phyloP scores from a whole-genome alignment of 495 filamentous ascomycete species.

The Xylaria longipes region DNA sequence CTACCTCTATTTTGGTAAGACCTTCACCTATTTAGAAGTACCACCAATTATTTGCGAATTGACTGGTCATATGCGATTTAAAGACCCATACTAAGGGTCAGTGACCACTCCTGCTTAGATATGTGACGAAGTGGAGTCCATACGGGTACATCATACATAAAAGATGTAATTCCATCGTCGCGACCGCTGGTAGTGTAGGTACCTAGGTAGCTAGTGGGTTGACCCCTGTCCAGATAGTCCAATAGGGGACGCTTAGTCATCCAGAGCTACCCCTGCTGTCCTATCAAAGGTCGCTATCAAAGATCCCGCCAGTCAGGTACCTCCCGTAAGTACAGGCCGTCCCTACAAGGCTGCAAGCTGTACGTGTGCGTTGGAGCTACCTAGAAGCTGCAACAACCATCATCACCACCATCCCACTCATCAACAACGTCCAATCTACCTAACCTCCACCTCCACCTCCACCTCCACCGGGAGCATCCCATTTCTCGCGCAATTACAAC shows the following conservation, averaged over 20 bases:
- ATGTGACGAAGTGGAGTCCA: too few species aligned
- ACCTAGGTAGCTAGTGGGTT: neutral
- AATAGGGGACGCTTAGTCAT: slow-evolving; percentile 32
- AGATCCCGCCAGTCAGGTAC: neutral
- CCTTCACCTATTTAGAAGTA: too few species aligned
- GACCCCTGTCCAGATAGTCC: neutral
- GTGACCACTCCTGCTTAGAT: too few species aligned
- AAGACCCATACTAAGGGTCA: too few species aligned
- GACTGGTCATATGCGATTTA: too few species aligned
- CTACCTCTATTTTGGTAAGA: too few species aligned
- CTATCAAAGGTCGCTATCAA: neutral
- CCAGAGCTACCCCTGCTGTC: slow-evolving; percentile 32
- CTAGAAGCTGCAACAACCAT: slow-evolving; percentile 30
- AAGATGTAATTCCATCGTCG: neutral
- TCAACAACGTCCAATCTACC: slow-evolving; percentile 9
- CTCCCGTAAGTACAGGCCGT: neutral
- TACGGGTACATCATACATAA: too few species aligned
- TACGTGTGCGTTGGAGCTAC: slow-evolving; percentile 46
- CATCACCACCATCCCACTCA: slow-evolving; percentile 30
- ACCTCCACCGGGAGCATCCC: neutral
- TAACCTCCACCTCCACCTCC: neutral
- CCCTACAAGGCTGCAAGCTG: slow-evolving; percentile 56
- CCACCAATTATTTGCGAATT: too few species aligned
- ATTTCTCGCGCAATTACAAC: neutral
- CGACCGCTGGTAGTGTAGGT: neutral